Percentiles rank a stretch among this genome's conserved stretches.
Conservation (phyloP, 2,329 filamentous ascomycete genomes). For the Pseudogymnoascus sp. region DNA sequence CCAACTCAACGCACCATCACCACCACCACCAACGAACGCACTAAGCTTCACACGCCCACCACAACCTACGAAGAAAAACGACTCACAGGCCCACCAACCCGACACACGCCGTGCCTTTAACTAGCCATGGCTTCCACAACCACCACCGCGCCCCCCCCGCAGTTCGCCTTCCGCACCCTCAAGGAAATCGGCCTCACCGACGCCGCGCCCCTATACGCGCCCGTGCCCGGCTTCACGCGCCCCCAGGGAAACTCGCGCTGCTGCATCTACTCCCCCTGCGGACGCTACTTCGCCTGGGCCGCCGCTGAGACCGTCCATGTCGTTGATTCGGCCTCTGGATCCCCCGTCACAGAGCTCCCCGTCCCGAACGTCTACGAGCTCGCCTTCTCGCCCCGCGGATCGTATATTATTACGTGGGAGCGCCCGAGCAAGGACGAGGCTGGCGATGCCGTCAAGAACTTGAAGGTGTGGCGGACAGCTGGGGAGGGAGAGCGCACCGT, state of each 20-base stretch:
- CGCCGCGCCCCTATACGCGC: slow-evolving; percentile 79
- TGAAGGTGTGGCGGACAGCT: slow-evolving; percentile 87
- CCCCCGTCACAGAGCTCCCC: slow-evolving; percentile 65
- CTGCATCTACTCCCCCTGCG: slow-evolving; percentile 90
- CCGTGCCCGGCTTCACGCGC: slow-evolving; percentile 73
- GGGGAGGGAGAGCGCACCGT: slow-evolving; percentile 60
- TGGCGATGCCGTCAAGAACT: slow-evolving; percentile 88
- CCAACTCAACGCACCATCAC: neutral
- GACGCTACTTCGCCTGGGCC: slow-evolving; percentile 93
- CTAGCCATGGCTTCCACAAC: slow-evolving; percentile 72
- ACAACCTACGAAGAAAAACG: slow-evolving; percentile 7
- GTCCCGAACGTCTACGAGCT: slow-evolving; percentile 86
- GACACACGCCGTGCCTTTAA: slow-evolving; percentile 59
- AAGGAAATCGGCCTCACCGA: slow-evolving; percentile 94
- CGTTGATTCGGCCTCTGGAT: slow-evolving; percentile 70
- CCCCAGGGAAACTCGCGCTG: slow-evolving; percentile 93
- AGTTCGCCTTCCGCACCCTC: slow-evolving; percentile 95
- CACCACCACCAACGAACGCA: neutral
- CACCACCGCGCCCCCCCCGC: slow-evolving; percentile 50
- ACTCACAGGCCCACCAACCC: neutral
- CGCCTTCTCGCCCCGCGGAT: slow-evolving; percentile 85
- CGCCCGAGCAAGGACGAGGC: slow-evolving; percentile 85
- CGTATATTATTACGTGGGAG: slow-evolving; percentile 95
- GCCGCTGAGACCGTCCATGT: slow-evolving; percentile 79
- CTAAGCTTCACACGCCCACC: neutral